phyloP scores from a whole-genome alignment of 345 rosid genomes.

The Gossypium longicalyx region DNA sequence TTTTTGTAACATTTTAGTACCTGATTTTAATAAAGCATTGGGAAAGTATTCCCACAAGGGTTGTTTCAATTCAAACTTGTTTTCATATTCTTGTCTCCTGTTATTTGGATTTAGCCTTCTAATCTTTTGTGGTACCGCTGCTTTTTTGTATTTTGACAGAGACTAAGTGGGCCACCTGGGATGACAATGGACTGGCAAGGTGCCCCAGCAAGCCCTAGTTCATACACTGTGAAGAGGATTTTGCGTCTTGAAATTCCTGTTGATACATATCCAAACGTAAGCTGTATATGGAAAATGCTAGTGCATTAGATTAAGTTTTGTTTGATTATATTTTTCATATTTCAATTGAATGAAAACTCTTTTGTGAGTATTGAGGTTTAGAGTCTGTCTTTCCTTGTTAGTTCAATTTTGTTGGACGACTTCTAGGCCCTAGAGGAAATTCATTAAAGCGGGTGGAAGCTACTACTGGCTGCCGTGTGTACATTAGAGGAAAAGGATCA shows the following conservation, averaged over 20 bases:
- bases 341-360: not conserved
- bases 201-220: slow-evolving; percentile 91
- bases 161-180: slow-evolving; percentile 81
- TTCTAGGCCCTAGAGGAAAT: slow-evolving; percentile 97
- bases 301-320: not conserved
- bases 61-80: not conserved
- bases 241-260: slow-evolving; percentile 98
- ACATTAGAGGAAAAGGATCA: slow-evolving; percentile 96
- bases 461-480: slow-evolving; percentile 97
- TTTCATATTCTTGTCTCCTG: slow-evolving; percentile 8
- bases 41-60: not conserved
- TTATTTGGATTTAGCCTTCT: not conserved
- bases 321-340: slow-evolving; percentile 1
- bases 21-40: not conserved
- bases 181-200: slow-evolving; percentile 99
- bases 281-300: slow-evolving; percentile 9
- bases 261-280: slow-evolving; percentile 77
- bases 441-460: slow-evolving; percentile 97
- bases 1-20: not conserved
- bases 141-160: slow-evolving; percentile 38
- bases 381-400: slow-evolving; percentile 20
- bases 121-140: not conserved
- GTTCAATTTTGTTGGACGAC: slow-evolving; percentile 99
- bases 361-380: slow-evolving; percentile 5
- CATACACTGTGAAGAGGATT: slow-evolving; percentile 88